phyloP scores from a whole-genome alignment of 2,329 filamentous ascomycete species.

The Pseudogymnoascus sp. region DNA sequence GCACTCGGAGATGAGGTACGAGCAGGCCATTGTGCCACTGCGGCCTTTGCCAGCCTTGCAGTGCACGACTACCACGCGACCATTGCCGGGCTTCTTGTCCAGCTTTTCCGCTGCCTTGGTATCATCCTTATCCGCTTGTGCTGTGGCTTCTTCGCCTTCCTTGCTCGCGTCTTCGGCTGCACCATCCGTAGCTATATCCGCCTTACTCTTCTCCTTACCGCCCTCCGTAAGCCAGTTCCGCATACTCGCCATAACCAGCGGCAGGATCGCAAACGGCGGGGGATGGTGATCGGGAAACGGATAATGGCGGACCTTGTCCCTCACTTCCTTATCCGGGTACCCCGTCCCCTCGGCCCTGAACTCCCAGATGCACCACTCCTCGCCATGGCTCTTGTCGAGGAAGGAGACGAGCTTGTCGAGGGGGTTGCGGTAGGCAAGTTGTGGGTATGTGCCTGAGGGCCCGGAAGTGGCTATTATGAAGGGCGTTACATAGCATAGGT shows the following conservation, averaged over 20 bases:
- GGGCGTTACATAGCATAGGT: conserved; percentile 92
- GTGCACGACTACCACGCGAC: conserved; percentile 78
- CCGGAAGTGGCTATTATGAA: conserved; percentile 70
- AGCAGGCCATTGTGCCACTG: conserved; percentile 79
- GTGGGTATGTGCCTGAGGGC: conserved; percentile 79
- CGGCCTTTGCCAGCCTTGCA: conserved; percentile 96
- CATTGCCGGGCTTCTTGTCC: conserved; percentile 28
- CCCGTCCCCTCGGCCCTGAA: conserved; percentile 95
- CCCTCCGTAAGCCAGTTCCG: conserved; percentile 67
- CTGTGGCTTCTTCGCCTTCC: conserved; percentile 16
- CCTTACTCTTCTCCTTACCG: conserved; percentile 17
- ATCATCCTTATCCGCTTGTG: conserved; percentile 14
- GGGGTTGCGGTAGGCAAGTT: conserved; percentile 88
- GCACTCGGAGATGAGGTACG: conserved; percentile 84
- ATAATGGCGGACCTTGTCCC: conserved; percentile 78
- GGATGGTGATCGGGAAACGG: conserved; percentile 97
- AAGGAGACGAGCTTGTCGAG: conserved; percentile 80
- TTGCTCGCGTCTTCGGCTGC: conserved; percentile 11
- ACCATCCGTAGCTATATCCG: neutral
- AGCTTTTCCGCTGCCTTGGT: conserved; percentile 9
- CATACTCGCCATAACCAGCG: conserved; percentile 87
- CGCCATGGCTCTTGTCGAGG: conserved; percentile 74
- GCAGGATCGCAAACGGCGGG: conserved; percentile 82
- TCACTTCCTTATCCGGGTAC: conserved; percentile 85
- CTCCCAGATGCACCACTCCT: conserved; percentile 93